A percentile compares a stretch with the other conserved stretches of the same genome.
Evolutionary conservation across 108 stramenopile species (phyloP).

Genomic region (Asterionellopsis glacialis): DNA sequence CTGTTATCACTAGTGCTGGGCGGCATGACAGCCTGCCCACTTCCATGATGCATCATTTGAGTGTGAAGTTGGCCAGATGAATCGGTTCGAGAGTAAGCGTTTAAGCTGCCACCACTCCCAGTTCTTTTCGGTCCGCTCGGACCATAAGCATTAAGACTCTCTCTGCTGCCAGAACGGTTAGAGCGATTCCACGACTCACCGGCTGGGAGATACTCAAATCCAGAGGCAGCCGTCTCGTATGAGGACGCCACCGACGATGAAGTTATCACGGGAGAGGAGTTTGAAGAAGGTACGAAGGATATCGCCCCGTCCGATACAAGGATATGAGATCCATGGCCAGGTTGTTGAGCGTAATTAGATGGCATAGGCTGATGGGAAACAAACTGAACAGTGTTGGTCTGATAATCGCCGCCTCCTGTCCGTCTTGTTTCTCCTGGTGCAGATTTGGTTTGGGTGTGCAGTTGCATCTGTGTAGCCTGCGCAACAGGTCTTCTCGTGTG

Average conservation of each 20-base stretch:
- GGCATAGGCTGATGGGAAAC: too few relatives aligned
- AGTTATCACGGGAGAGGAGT: constrained; percentile 9
- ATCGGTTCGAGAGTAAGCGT: neutral
- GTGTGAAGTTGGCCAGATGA: neutral
- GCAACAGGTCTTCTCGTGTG: too few relatives aligned
- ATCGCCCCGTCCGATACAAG: neutral
- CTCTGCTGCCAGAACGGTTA: constrained; percentile 8
- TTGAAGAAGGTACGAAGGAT: neutral
- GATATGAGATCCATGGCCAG: neutral
- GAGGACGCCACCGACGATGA: constrained; percentile 54
- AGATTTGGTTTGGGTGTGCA: neutral
- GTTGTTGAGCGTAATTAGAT: neutral
- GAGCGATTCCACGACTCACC: constrained; percentile 32
- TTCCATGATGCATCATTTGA: constrained; percentile 8
- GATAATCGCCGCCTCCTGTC: neutral
- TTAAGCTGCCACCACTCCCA: constrained; percentile 15
- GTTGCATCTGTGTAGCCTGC: constrained; percentile 17
- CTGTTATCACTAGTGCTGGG: constrained; percentile 12
- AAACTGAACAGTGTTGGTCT: neutral
- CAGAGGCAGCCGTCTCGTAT: constrained; percentile 44
- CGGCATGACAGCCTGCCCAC: constrained; percentile 13
- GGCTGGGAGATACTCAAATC: constrained; percentile 15
- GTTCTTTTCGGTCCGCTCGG: constrained; percentile 5
- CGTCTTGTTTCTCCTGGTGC: neutral
- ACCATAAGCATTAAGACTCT: constrained; percentile 16